Evolutionary conservation across 176 grass and related monocot species (phyloP).

Genomic region (Musa troglodytarum): DNA sequence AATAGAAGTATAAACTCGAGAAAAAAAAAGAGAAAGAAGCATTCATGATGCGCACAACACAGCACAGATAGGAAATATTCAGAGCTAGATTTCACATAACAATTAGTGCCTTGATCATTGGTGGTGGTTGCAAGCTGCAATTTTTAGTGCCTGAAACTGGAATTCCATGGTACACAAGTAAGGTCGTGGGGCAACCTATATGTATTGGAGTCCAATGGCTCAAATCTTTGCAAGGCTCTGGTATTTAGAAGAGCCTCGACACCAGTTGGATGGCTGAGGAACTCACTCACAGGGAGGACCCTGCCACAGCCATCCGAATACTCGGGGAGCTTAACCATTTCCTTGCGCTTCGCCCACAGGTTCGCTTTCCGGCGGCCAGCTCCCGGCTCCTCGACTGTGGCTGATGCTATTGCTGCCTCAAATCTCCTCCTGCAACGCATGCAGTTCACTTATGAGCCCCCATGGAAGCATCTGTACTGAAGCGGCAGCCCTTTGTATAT

Average conservation of each 20-base stretch:
- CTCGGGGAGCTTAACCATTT: neutral
- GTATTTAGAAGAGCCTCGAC: slow-evolving; percentile 77
- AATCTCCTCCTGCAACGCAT: neutral
- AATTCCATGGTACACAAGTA: neutral
- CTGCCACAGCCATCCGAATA: neutral
- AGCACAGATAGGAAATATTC: too few relatives aligned
- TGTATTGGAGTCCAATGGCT: slow-evolving; percentile 25
- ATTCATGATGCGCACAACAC: too few relatives aligned
- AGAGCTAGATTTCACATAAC: too few relatives aligned
- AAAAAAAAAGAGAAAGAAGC: neutral
- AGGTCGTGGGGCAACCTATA: slow-evolving; percentile 13
- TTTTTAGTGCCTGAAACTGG: neutral
- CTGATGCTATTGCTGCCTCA: neutral
- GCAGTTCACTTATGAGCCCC: neutral
- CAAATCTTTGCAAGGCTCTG: slow-evolving; percentile 59
- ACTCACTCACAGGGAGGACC: slow-evolving; percentile 32
- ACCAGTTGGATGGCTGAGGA: slow-evolving; percentile 53
- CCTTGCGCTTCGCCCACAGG: slow-evolving; percentile 1
- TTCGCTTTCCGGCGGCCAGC: neutral
- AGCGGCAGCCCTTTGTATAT: too few relatives aligned
- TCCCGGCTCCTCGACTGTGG: neutral
- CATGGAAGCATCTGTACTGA: neutral
- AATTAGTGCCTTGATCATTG: neutral
- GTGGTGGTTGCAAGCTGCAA: neutral
- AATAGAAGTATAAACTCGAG: neutral